These are phyloP conservation scores for Cadophora gregata DNA, from an alignment of 2,329 filamentous ascomycete species.

Conservation along the genomic window DNA sequence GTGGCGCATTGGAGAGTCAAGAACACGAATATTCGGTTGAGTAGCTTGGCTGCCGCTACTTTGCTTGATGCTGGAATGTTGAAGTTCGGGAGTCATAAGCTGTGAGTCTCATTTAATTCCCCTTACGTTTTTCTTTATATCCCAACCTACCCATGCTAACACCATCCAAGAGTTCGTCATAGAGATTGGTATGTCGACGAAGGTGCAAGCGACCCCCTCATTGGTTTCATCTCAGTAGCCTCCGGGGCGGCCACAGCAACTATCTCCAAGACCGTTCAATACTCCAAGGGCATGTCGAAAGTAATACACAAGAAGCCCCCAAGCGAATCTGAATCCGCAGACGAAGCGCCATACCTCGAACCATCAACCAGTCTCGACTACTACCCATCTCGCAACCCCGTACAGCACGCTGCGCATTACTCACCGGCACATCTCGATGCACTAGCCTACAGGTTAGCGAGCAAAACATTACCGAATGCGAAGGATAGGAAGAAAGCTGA, in stretches of 20 bases:
- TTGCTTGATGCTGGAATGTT: constrained; percentile 58
- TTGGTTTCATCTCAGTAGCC: constrained; percentile 30
- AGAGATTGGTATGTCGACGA: constrained; percentile 41
- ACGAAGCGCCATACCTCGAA: constrained; percentile 9
- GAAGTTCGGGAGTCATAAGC: constrained; percentile 28
- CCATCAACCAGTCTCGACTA: constrained; percentile 22
- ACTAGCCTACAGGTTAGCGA: constrained; percentile 34
- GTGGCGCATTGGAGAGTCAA: constrained; percentile 55
- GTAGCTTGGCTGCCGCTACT: constrained; percentile 67
- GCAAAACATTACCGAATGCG: constrained; percentile 25
- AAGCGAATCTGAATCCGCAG: constrained; percentile 10
- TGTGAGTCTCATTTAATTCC: constrained; percentile 26
- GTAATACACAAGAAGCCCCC: constrained; percentile 21
- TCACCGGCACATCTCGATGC: constrained; percentile 31
- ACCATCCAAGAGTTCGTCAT: constrained; percentile 21
- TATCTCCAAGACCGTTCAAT: constrained; percentile 25
- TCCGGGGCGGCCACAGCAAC: constrained; percentile 30
- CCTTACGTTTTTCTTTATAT: not conserved
- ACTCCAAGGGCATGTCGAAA: constrained; percentile 28
- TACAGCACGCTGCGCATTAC: constrained; percentile 28
- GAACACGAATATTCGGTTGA: constrained; percentile 62
- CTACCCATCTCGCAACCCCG: constrained; percentile 26
- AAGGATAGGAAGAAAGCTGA: constrained; percentile 16
- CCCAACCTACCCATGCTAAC: not conserved
- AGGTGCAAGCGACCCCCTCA: constrained; percentile 34